Evolutionary conservation across 176 grass and related monocot species (phyloP), one percentile per base, ranked within the genome.

Genomic region (Olyra latifolia): DNA sequence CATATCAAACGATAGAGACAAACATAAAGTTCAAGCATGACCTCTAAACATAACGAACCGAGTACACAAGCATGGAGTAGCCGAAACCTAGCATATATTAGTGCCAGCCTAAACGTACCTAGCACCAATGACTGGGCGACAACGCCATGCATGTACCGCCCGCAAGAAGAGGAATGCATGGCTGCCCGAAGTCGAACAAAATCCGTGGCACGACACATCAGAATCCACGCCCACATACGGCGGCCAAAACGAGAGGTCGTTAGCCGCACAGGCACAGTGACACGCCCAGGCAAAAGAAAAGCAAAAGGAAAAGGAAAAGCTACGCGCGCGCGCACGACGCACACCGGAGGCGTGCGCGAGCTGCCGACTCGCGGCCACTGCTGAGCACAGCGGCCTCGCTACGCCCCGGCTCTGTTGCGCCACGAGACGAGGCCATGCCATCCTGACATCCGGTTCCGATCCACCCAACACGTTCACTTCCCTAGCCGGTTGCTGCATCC

Each of bases 391-490:
- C 10, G 43, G 39, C 28, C 50, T 12, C 1, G 53, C n/a, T n/a
- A n/a, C n/a, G n/a, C n/a, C n/a, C n/a, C n/a, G n/a, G n/a, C n/a
- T n/a, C 64, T 67, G 64, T 38, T 54, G 46, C 70, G 40, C 71
- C 38, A n/a, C n/a, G n/a, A n/a, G n/a, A 27, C 19, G 29, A 24
- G 9, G 12, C 81, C 12, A 11, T 20, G 17, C 8, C 39, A 16
- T 23, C 20, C 44, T 27, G 69, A 28, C 24, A 4, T 48, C 58
- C 22, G n/a, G 7, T 14, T 4, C 10, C 65, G 11, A 71, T 44
- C 50, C 55, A 45, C n/a, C 40, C 42, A 44, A 76, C 72, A 72
- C 73, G 61, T 60, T 60, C 72, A 84, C 62, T 83, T 67, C 44
- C 5, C 16, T 25, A 5, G 56, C 23, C 23, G 2, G 4, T 59